Evolutionary conservation across 2,329 filamentous ascomycete genomes (phyloP).

Genomic region (Fusarium coicis): DNA sequence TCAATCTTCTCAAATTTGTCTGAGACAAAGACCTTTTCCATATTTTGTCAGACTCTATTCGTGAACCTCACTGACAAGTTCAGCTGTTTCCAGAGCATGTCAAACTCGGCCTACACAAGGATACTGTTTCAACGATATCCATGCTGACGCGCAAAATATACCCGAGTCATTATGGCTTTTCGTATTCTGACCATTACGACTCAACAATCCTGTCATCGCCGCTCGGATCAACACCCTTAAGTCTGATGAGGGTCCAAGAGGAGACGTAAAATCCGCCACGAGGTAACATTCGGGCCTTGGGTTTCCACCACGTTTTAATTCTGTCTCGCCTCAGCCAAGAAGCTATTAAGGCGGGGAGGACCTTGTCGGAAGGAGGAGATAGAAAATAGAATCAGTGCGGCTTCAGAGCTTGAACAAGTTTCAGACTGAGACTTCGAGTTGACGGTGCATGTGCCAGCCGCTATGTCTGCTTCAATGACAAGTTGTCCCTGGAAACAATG

Average conservation of each 20-base stretch:
- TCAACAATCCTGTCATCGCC: background rate
- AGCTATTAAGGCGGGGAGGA: conserved; percentile 13
- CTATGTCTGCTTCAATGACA: background rate
- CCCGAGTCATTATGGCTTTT: conserved; percentile 7
- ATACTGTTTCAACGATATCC: conserved; percentile 7
- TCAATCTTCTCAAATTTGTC: conserved; percentile 74
- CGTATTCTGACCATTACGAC: background rate
- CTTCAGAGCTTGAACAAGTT: conserved; percentile 9
- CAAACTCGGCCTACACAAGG: background rate
- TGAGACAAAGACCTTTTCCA: conserved; percentile 52
- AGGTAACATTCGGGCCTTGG: conserved; percentile 23
- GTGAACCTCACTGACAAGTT: conserved; percentile 4
- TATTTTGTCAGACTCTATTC: conserved; percentile 46
- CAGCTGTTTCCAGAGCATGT: background rate
- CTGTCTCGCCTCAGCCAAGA: conserved; percentile 8
- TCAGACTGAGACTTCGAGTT: conserved; percentile 9
- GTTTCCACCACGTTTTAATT: conserved; percentile 14
- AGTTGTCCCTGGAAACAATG: conserved; percentile 4
- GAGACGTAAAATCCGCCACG: background rate
- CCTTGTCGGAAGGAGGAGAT: conserved; percentile 10
- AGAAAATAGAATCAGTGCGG: conserved; percentile 13
- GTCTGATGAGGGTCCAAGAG: background rate
- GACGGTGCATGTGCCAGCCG: background rate
- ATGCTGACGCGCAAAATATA: background rate
- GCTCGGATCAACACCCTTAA: conserved; percentile 2